phyloP scores from a whole-genome alignment of 495 filamentous ascomycete species.

The Aspergillus leporis region DNA sequence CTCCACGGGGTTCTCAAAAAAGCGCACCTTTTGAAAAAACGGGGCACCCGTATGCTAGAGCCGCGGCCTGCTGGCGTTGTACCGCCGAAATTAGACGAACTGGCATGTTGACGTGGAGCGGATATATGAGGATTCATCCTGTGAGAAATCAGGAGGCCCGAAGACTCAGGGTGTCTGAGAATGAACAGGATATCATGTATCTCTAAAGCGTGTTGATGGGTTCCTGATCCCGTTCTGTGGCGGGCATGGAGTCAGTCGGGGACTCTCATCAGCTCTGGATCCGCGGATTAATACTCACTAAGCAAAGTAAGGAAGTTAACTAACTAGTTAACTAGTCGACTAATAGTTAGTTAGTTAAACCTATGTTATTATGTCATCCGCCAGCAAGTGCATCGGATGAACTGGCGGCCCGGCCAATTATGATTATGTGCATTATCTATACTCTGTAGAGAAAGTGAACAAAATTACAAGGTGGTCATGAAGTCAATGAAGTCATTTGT shows the following conservation, averaged over 20 bases:
- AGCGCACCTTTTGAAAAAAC: conserved; percentile 55
- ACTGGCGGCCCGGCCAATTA: too few relatives aligned
- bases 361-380: too few relatives aligned
- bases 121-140: conserved; percentile 66
- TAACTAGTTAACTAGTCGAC: too few relatives aligned
- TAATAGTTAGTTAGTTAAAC: too few relatives aligned
- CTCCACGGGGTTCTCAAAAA: not conserved
- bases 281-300: too few relatives aligned
- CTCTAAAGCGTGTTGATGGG: not conserved
- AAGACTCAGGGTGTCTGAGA: conserved; percentile 16
- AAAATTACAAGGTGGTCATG: too few relatives aligned
- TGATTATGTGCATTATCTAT: too few relatives aligned
- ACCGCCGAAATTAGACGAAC: conserved; percentile 52
- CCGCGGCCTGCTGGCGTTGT: conserved; percentile 48
- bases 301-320: too few relatives aligned
- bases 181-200: conserved; percentile 14
- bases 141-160: conserved; percentile 6
- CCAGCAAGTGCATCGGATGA: too few relatives aligned
- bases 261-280: not conserved
- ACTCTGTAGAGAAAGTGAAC: too few relatives aligned
- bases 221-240: not conserved
- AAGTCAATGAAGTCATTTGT: too few relatives aligned
- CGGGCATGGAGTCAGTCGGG: not conserved
- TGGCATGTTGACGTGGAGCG: conserved; percentile 59
- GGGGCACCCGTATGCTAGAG: conserved; percentile 57